Evolutionary conservation across 2,329 filamentous ascomycete species (phyloP), one percentile per base, ranked within the genome.

Genomic region (Ceratocystis ficicola): DNA sequence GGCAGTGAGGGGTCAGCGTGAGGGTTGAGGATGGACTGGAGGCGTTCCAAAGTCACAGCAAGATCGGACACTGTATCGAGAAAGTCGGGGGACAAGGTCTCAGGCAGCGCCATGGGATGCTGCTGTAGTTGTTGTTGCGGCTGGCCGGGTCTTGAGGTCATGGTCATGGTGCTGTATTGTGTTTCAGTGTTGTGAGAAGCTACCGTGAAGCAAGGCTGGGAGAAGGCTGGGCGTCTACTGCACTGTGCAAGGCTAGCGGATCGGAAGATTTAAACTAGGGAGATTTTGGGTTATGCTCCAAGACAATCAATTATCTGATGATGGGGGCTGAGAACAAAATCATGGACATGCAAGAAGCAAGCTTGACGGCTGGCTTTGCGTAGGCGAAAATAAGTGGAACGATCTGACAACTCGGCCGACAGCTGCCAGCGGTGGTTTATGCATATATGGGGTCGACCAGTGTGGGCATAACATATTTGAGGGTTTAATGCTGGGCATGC

Each of bases 21-120:
- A 70, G 73, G 67, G 71, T 63, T 59, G 25, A 55, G 55, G n/a
- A 67, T 62, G 46, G 75, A 73, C 70, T 88, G 84, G 20, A 96
- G 82, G 63, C 89, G 88, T 70, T 85, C 80, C 68, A 96, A 84
- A 70, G 95, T 84, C 67, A 85, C 81, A 72, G 90, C 86, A 65
- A 96, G 84, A 72, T 91, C 85, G 30, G 91, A 90, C 65, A 95
- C 83, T 70, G 90, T 84, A 78, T 96, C 92, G 77, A 96, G 90
- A 62, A 85, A 85, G 75, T 92, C 87, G 32, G 92, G 88, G 62
- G 89, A 83, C 69, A 94, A 87, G 66, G 87, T 84, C 2, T 82
- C 77, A 41, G 86, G 81, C 67, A 83, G 77, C 69, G 78, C 77
- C 72, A 81, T 78, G 25, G 76, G 77, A 72, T 76, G 78, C 61